Evolutionary conservation across 768 basidiomycete genomes (phyloP).

Genomic region (Mycena venus): DNA sequence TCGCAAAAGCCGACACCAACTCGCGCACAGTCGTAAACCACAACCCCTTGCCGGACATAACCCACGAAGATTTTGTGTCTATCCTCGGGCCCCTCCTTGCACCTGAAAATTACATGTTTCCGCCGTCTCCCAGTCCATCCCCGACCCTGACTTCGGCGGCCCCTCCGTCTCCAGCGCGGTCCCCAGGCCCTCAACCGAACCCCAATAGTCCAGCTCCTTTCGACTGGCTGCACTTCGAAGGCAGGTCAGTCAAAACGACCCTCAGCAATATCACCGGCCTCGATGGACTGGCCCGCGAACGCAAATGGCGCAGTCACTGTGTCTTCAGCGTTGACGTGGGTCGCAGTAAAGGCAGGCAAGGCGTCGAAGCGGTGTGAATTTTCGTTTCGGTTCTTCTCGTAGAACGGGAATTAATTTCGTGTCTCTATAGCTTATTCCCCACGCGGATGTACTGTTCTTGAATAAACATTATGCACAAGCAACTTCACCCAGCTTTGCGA

Average conservation of each 20-base stretch:
- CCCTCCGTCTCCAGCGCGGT: constrained; percentile 46
- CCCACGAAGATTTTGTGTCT: constrained; percentile 88
- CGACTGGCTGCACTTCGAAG: constrained; percentile 91
- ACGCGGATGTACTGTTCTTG: constrained; percentile 87
- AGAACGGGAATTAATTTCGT: constrained; percentile 24
- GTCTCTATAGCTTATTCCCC: constrained; percentile 75
- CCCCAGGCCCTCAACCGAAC: constrained; percentile 40
- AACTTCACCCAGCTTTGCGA: constrained; percentile 68
- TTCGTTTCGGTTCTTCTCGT: constrained; percentile 11
- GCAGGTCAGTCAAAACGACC: constrained; percentile 84
- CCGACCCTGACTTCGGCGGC: constrained; percentile 46
- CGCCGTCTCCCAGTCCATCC: constrained; percentile 49
- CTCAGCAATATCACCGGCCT: constrained; percentile 82
- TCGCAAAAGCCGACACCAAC: constrained; percentile 63
- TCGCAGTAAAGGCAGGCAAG: constrained; percentile 74
- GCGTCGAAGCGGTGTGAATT: constrained; percentile 80
- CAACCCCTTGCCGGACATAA: constrained; percentile 88
- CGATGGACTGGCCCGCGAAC: constrained; percentile 85
- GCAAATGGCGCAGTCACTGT: constrained; percentile 86
- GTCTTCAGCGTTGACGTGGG: constrained; percentile 88
- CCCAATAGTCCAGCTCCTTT: constrained; percentile 81
- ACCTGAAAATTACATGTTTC: constrained; percentile 79
- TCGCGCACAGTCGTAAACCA: constrained; percentile 85
- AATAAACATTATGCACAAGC: constrained; percentile 79
- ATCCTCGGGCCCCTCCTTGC: constrained; percentile 85